phyloP scores from a whole-genome alignment of 202 grass and related monocot species.

The Zoysia matrella region DNA sequence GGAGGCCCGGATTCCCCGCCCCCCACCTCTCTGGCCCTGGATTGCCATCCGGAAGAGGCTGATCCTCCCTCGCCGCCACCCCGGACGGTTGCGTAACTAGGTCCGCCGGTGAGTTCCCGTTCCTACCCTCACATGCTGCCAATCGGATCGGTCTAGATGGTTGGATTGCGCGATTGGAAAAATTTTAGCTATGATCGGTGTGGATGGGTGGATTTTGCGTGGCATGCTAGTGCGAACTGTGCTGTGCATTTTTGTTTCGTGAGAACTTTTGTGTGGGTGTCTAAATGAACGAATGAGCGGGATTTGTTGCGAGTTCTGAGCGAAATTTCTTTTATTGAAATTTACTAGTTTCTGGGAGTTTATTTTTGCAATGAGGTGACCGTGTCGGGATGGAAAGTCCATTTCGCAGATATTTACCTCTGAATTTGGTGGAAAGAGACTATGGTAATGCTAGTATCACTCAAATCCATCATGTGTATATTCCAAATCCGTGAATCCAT shows the following conservation, averaged over 20 bases:
- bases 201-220: not conserved
- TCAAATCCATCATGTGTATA: not conserved
- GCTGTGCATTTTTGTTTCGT: not conserved
- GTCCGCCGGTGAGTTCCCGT: constrained; percentile 2
- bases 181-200: not conserved
- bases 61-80: not conserved
- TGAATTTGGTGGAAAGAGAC: not conserved
- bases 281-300: too few relatives aligned
- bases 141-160: not conserved
- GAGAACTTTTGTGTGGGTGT: not conserved
- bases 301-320: too few relatives aligned
- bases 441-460: not conserved
- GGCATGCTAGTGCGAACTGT: not conserved
- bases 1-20: not conserved
- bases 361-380: not conserved
- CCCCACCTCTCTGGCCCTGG: not conserved
- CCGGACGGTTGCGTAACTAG: too few relatives aligned
- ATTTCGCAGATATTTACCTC: not conserved
- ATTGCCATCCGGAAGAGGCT: not conserved
- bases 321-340: not conserved
- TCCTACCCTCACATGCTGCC: not conserved
- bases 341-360: not conserved
- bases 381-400: not conserved
- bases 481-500: not conserved
- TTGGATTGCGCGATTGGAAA: not conserved